phyloP scores from a whole-genome alignment of 495 filamentous ascomycete genomes.

The Xylaria acuta region DNA sequence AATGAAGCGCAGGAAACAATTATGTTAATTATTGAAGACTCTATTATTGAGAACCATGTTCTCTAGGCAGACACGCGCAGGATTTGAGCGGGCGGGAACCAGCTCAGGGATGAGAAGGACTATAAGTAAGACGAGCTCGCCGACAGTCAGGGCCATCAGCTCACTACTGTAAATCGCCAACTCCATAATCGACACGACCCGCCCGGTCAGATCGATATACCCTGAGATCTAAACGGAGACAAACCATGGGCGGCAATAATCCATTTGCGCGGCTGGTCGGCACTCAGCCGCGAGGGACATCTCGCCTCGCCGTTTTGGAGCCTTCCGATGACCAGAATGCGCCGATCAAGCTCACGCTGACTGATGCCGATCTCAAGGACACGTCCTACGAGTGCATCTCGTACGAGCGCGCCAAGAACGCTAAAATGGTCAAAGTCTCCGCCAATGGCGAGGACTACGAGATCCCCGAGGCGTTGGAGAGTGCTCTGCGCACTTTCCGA shows the following conservation, averaged over 20 bases:
- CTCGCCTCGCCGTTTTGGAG: slow-evolving; percentile 31
- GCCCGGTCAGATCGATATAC: background rate
- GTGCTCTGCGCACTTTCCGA: slow-evolving; percentile 34
- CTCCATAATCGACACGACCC: background rate
- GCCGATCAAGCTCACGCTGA: slow-evolving; percentile 31
- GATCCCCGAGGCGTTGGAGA: slow-evolving; percentile 30
- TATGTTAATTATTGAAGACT: background rate
- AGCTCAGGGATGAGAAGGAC: background rate
- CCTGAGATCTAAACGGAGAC: background rate
- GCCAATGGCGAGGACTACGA: slow-evolving; percentile 27
- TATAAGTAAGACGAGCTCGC: background rate
- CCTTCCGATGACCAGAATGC: slow-evolving; percentile 29
- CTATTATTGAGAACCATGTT: background rate
- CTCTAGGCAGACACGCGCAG: background rate
- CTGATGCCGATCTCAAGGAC: slow-evolving; percentile 28
- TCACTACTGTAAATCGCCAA: background rate
- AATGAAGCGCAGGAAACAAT: background rate
- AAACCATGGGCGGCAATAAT: slow-evolving; percentile 12
- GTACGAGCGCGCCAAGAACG: slow-evolving; percentile 30
- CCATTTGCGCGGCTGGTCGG: slow-evolving; percentile 1
- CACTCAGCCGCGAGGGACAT: background rate
- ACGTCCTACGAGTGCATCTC: slow-evolving; percentile 39
- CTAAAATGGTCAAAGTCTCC: slow-evolving; percentile 13
- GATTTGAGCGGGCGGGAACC: background rate
- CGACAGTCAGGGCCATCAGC: background rate